phyloP scores from a whole-genome alignment of 345 rosid genomes.

The Bruguiera sexangula region DNA sequence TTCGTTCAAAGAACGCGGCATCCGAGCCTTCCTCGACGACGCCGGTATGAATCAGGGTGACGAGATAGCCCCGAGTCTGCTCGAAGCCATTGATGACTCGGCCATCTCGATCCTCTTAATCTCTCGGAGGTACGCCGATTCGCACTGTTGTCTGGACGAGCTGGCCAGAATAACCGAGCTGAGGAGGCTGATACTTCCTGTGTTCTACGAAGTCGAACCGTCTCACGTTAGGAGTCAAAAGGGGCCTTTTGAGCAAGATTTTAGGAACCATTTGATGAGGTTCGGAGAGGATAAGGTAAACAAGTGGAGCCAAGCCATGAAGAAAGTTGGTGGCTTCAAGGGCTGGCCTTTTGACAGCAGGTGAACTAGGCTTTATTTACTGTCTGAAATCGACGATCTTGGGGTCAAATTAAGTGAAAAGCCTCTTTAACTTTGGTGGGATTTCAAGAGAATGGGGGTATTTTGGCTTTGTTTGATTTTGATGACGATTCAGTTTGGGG shows the following conservation, averaged over 20 bases:
- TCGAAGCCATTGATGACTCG: slow-evolving; percentile 49
- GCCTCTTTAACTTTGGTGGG: too few species aligned
- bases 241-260: slow-evolving; percentile 32
- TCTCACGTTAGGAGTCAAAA: slow-evolving; percentile 44
- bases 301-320: slow-evolving; percentile 47
- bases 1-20: slow-evolving; percentile 14
- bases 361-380: slow-evolving; percentile 3
- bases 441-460: too few species aligned
- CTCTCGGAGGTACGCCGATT: slow-evolving; percentile 36
- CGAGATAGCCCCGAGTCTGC: slow-evolving; percentile 34
- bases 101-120: slow-evolving; percentile 43
- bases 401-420: not conserved
- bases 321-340: slow-evolving; percentile 31
- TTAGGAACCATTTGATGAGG: slow-evolving; percentile 21
- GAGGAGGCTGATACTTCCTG: slow-evolving; percentile 39
- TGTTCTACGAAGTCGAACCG: slow-evolving; percentile 47
- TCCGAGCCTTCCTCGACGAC: slow-evolving; percentile 43
- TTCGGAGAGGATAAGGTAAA: slow-evolving; percentile 20
- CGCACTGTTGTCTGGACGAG: slow-evolving; percentile 52
- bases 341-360: slow-evolving; percentile 21
- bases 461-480: too few species aligned
- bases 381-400: not conserved
- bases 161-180: slow-evolving; percentile 39
- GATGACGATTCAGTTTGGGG: too few species aligned
- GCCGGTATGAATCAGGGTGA: slow-evolving; percentile 41